phyloP scores from a whole-genome alignment of 176 grass and related monocot species.

The Musa itinerans region DNA sequence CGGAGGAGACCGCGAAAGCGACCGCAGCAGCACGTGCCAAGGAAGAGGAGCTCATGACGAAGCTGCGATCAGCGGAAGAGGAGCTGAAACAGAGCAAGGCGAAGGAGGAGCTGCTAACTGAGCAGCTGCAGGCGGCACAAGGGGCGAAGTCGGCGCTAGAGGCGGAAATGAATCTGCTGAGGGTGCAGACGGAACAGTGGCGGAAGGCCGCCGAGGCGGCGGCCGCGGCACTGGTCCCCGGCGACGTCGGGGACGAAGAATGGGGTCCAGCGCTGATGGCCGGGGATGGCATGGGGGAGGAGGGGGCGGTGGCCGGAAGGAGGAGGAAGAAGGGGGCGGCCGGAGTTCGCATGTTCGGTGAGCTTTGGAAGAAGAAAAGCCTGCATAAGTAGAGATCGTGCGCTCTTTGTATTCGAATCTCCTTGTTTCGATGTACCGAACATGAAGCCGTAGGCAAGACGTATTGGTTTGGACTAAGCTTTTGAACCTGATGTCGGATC shows the following conservation, averaged over 20 bases:
- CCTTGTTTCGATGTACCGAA: too few relatives aligned
- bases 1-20: not conserved
- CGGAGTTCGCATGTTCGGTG: not conserved
- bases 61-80: not conserved
- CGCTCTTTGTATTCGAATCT: not conserved
- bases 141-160: not conserved
- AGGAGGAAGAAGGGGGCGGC: not conserved
- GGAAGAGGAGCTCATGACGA: slow-evolving; percentile 11
- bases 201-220: slow-evolving; percentile 18
- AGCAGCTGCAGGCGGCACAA: slow-evolving; percentile 23
- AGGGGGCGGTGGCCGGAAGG: not conserved
- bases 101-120: slow-evolving; percentile 29
- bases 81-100: slow-evolving; percentile 23
- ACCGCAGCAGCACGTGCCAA: slow-evolving; percentile 7
- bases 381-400: not conserved
- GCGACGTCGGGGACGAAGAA: not conserved
- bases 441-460: too few relatives aligned
- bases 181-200: slow-evolving; percentile 12
- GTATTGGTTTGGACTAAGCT: too few relatives aligned
- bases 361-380: slow-evolving; percentile 3
- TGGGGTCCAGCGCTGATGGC: not conserved
- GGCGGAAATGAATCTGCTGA: slow-evolving; percentile 4
- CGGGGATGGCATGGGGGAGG: not conserved
- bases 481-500: too few relatives aligned
- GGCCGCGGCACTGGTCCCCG: not conserved